Base-by-base conservation (phyloP, 2,329 filamentous ascomycete genomes). In the Knufia fluminis region DNA sequence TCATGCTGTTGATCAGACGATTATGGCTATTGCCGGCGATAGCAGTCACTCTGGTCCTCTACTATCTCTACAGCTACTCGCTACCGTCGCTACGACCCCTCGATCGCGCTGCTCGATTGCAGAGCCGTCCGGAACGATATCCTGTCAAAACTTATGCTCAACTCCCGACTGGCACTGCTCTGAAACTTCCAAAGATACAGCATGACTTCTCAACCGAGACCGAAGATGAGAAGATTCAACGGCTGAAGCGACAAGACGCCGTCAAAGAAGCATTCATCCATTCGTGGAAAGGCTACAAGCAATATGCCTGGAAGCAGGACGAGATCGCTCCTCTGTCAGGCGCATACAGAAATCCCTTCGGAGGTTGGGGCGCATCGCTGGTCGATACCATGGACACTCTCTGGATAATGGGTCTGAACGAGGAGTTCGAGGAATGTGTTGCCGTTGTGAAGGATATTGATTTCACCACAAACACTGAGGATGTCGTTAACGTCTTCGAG, bases 361-460 rank as follows among this genome's bases (percentile, higher is more conserved):
- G 77, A 12, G 82, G 81, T 20, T 84, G 80, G 80, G 79, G 77
- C 4, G 80, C 80, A 3, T 84, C 80, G 4, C 66, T 84, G 50
- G 79, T 84, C n/a, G 81, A 84, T 61, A 68, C 78, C 2, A 69
- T 85, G 46, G 83, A 86, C 61, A 80, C 79, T n/a, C 68, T 87
- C 12, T 86, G 82, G 82, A 82, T 86, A 55, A 80, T 86, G 76
- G 82, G 76, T 3, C 57, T 86, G 60, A 74, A 73, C 53, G 69
- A 76, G 0, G 82, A 86, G 51, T 87, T 86, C 59, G 71, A 78
- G 26, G 71, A 77, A 55, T 82, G 82, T 1, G 77, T 82, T 2
- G 67, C 71, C 46, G 78, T 77, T 1, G 74, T 80, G 4, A 68
- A 74, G 59, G 54, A 67, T 4, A 78, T 86, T 46, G 79, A 84